These are phyloP conservation scores for Sugiyamaella smithiae DNA, from an alignment of 805 yeast species.

Conservation along the genomic window DNA sequence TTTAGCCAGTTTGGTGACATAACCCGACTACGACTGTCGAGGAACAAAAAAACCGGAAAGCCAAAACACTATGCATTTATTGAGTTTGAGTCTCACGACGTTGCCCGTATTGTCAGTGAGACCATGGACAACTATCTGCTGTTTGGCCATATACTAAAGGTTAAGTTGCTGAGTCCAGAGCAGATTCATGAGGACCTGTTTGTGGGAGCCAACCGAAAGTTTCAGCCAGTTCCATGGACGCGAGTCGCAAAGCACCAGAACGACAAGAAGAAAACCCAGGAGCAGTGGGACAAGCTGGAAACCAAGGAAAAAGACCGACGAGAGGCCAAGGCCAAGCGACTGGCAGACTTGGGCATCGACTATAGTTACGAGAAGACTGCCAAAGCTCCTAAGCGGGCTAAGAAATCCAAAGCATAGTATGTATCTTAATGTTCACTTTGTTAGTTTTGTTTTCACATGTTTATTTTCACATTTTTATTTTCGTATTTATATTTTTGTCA, in stretches of 20 bases:
- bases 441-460: too few relatives aligned
- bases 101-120: slow-evolving; percentile 86
- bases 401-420: slow-evolving; percentile 15
- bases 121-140: slow-evolving; percentile 93
- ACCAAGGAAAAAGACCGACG: slow-evolving; percentile 44
- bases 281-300: slow-evolving; percentile 54
- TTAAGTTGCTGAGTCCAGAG: slow-evolving; percentile 48
- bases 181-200: slow-evolving; percentile 50
- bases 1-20: slow-evolving; percentile 90
- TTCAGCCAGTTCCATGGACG: slow-evolving; percentile 58
- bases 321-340: slow-evolving; percentile 45
- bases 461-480: too few relatives aligned
- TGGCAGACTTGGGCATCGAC: slow-evolving; percentile 59
- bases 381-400: slow-evolving; percentile 4
- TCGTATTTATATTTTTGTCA: too few relatives aligned
- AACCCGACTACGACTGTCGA: slow-evolving; percentile 70
- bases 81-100: slow-evolving; percentile 71
- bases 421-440: too few relatives aligned
- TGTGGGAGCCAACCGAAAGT: slow-evolving; percentile 53
- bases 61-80: slow-evolving; percentile 90
- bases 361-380: slow-evolving; percentile 30
- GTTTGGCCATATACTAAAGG: slow-evolving; percentile 82
- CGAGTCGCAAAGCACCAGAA: slow-evolving; percentile 51
- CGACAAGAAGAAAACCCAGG: slow-evolving; percentile 56
- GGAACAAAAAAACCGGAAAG: slow-evolving; percentile 86